A percentile compares a stretch with the other conserved stretches of the same genome.
phyloP scores from a whole-genome alignment of 2,329 filamentous ascomycete species.

The Sporothrix variecibatus region DNA sequence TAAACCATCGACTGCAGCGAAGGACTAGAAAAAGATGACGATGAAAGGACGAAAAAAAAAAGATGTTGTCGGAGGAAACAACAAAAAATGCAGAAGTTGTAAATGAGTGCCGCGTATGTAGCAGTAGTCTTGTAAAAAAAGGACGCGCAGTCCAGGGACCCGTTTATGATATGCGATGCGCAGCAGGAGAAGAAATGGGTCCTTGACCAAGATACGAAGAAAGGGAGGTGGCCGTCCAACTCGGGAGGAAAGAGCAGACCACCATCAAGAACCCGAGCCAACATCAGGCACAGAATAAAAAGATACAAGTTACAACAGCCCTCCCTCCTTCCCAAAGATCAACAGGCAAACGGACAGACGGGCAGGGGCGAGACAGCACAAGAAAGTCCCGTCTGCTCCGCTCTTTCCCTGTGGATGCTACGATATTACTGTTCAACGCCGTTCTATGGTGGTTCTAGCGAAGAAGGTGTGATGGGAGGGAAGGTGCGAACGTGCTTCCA shows the following conservation, averaged over 20 bases:
- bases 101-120: conserved; percentile 2
- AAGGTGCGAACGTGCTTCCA: not conserved
- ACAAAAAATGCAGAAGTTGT: conserved; percentile 1
- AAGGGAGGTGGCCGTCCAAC: not conserved
- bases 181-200: conserved; percentile 16
- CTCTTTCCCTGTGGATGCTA: conserved; percentile 12
- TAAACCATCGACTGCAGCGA: not conserved
- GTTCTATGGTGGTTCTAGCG: not conserved
- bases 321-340: conserved; percentile 4
- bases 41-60: not conserved
- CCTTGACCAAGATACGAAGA: conserved; percentile 14
- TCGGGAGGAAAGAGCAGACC: not conserved
- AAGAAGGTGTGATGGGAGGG: not conserved
- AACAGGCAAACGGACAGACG: not conserved
- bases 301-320: conserved; percentile 5
- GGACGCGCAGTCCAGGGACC: not conserved
- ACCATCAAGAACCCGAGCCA: not conserved
- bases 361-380: not conserved
- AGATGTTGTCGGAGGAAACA: conserved; percentile 4
- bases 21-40: not conserved
- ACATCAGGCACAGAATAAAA: not conserved
- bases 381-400: conserved; percentile 3
- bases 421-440: not conserved
- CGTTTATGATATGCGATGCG: conserved; percentile 14
- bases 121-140: not conserved